Base-by-base conservation (phyloP, 805 yeast species). In the Brettanomyces anomalus region DNA sequence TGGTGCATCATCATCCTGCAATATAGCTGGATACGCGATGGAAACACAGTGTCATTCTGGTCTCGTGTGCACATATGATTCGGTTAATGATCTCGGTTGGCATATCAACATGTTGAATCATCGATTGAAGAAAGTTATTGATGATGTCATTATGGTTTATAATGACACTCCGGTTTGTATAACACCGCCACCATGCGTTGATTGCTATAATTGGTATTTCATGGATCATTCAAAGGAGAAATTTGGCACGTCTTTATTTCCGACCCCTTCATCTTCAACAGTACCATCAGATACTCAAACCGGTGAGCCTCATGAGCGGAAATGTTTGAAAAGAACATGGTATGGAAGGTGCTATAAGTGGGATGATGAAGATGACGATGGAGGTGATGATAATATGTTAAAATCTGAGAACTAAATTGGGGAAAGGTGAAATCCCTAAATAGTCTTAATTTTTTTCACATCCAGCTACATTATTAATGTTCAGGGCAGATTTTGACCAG, bases 11-110 rank as follows among this genome's bases (percentile, higher is more conserved):
- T 81, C 94, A 0, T 64, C 89, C 2, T 93, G 98, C 61, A 80
- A 90, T 46, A 71, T 86, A 7, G 96, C 85, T 1, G 98, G 98
- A 0, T 93, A 87, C 61, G 98, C 97, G 10, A 81, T 93, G 96
- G 98, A 93, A 56, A 81, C 96, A 0, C 81, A 81, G 37, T 93
- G 98, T 58, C 98, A 93, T 60, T 75, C 95, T 0, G 98, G 97
- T 0, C 74, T 73, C 58, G 77, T 77, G 42, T 93, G 97, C 60
- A 72, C 81, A 24, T 93, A 90, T 63, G 97, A 93, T 55, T 89
- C 83, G 10, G 96, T 89, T 11, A 72, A 74, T 3, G 97, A 93
- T 52, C 66, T 74, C 49, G 97, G 97, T 2, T 90, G 97, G 96
- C 81, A 78, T 55, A 89, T 89, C 14, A 87, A 82, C 53, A 65